A percentile compares a stretch with the other conserved stretches of the same genome.
phyloP scores from a whole-genome alignment of 192 early-diverging fungal genomes.

The Kappamyces sp. region DNA sequence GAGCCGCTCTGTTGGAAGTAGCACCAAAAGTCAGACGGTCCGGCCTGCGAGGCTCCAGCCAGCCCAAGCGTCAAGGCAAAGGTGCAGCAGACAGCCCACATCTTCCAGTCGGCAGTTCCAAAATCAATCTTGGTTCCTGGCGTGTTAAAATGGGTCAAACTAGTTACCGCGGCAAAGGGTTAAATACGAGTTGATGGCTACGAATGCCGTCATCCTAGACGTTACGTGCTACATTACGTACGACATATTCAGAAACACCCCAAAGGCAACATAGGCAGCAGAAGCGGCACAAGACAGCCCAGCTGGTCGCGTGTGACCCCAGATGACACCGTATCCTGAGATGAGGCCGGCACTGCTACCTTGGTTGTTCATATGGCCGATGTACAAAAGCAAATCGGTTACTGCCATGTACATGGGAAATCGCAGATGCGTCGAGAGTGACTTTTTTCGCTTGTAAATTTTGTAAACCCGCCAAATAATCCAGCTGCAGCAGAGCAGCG shows the following conservation, averaged over 20 bases:
- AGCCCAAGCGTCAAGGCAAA: slow-evolving; percentile 6
- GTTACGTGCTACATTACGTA: background rate
- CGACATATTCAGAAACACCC: slow-evolving; percentile 6
- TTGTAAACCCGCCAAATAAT: too few relatives aligned
- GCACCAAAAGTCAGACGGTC: slow-evolving; percentile 7
- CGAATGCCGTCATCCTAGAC: background rate
- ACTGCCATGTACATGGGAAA: slow-evolving; percentile 16
- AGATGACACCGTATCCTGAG: background rate
- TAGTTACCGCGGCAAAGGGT: background rate
- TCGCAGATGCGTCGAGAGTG: background rate
- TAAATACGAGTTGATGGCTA: slow-evolving; percentile 8
- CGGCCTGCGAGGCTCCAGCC: slow-evolving; percentile 1
- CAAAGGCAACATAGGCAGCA: background rate
- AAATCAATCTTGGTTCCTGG: background rate
- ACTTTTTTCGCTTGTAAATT: too few relatives aligned
- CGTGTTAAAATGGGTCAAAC: background rate
- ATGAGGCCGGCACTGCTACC: too few relatives aligned
- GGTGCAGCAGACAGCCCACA: background rate
- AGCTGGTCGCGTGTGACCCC: background rate
- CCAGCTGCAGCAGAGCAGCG: too few relatives aligned
- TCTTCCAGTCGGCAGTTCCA: slow-evolving; percentile 13
- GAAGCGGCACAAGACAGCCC: background rate
- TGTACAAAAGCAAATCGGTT: slow-evolving; percentile 10
- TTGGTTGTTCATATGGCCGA: slow-evolving; percentile 13
- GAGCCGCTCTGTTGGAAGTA: background rate